phyloP scores from a whole-genome alignment of 768 basidiomycete species.

The Scleroderma citrinum region DNA sequence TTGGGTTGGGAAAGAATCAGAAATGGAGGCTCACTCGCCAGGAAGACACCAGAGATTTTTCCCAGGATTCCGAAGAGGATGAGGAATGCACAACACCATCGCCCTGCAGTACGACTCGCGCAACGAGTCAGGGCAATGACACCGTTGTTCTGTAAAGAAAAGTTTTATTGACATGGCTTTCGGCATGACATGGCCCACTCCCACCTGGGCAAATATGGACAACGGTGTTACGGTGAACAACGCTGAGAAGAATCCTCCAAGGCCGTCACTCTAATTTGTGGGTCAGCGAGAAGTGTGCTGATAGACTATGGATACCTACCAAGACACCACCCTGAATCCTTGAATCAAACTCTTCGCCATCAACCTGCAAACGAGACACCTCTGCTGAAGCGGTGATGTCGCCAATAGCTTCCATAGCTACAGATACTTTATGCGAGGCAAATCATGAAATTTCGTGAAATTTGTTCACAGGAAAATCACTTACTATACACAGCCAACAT shows the following conservation, averaged over 20 bases:
- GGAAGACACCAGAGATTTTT: conserved; percentile 80
- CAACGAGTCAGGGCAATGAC: conserved; percentile 83
- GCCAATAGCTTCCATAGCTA: conserved; percentile 81
- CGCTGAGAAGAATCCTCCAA: conserved; percentile 74
- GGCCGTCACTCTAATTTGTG: conserved; percentile 55
- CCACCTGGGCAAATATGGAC: conserved; percentile 67
- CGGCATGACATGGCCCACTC: not conserved
- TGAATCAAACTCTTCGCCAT: conserved; percentile 71
- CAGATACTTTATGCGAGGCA: conserved; percentile 42
- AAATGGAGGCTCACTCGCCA: too few species aligned
- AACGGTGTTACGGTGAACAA: conserved; percentile 78
- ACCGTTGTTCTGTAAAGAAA: conserved; percentile 59
- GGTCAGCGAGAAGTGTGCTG: not conserved
- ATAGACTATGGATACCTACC: conserved; percentile 27
- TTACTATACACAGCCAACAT: conserved; percentile 56
- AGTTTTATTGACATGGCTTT: not conserved
- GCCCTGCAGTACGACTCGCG: conserved; percentile 72
- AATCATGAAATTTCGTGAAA: conserved; percentile 8
- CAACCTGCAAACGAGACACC: conserved; percentile 68
- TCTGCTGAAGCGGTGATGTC: conserved; percentile 82
- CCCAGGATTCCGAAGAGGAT: conserved; percentile 77
- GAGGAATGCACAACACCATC: conserved; percentile 75
- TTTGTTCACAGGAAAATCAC: conserved; percentile 29
- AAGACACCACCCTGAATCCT: conserved; percentile 81
- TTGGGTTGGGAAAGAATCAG: too few species aligned